Conservation (phyloP, 345 rosid species). For the Brassica rapa region DNA sequence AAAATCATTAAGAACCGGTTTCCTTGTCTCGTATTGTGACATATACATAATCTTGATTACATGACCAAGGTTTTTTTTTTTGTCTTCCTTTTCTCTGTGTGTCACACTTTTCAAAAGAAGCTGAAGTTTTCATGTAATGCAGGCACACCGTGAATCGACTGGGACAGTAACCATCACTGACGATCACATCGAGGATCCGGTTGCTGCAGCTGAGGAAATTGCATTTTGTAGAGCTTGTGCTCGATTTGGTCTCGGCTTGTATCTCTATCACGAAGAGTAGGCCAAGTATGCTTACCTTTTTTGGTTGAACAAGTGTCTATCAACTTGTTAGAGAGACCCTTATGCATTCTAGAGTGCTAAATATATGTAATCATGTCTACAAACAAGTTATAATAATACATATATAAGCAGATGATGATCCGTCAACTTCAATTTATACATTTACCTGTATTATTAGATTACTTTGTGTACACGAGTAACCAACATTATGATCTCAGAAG, state of each 20-base stretch:
- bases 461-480: constrained; percentile 1
- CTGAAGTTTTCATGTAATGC: constrained; percentile 16
- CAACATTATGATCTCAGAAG: constrained; percentile 47
- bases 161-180: constrained; percentile 68
- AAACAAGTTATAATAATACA: constrained; percentile 5
- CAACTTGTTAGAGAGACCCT: not conserved
- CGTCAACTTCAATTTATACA: constrained; percentile 6
- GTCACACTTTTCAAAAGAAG: not conserved
- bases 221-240: constrained; percentile 98
- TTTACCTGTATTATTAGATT: not conserved
- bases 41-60: not conserved
- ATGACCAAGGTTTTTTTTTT: not conserved
- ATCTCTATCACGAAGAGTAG: constrained; percentile 82
- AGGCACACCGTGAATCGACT: constrained; percentile 94
- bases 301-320: not conserved
- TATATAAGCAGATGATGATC: constrained; percentile 1
- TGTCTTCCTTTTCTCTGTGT: not conserved
- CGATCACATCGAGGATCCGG: constrained; percentile 57
- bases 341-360: constrained; percentile 4
- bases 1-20: not conserved
- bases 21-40: not conserved
- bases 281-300: not conserved
- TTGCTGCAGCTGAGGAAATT: constrained; percentile 90
- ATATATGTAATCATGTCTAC: constrained; percentile 8
- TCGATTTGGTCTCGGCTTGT: constrained; percentile 92